Percentiles rank a stretch among this genome's conserved stretches.
These are phyloP conservation scores for Aurifilum marmelostoma DNA, from an alignment of 2,329 filamentous ascomycete species.

Conservation along the genomic window DNA sequence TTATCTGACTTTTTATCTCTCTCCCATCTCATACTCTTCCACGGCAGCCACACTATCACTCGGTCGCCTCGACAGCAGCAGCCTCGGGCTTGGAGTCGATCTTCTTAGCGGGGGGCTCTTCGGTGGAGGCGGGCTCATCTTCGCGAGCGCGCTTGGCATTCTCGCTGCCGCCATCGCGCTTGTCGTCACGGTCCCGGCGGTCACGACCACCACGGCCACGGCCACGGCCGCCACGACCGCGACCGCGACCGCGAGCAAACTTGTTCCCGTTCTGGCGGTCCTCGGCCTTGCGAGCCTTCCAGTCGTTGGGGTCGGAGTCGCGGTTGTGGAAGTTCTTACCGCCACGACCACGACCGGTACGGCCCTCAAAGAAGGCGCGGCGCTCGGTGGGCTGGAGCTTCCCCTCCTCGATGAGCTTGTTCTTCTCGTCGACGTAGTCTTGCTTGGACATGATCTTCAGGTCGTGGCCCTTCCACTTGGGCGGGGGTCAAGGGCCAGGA, in stretches of 20 bases:
- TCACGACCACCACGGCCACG: slow-evolving; percentile 41
- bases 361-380: slow-evolving; percentile 52
- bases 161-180: slow-evolving; percentile 40
- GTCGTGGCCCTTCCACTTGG: slow-evolving; percentile 80
- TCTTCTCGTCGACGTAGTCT: slow-evolving; percentile 81
- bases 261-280: slow-evolving; percentile 65
- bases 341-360: slow-evolving; percentile 38
- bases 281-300: slow-evolving; percentile 66
- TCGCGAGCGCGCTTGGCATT: slow-evolving; percentile 60
- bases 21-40: background rate
- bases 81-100: slow-evolving; percentile 55
- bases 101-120: slow-evolving; percentile 63
- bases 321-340: slow-evolving; percentile 42
- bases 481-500: slow-evolving; percentile 78
- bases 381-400: slow-evolving; percentile 63
- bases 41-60: slow-evolving; percentile 12
- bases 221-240: slow-evolving; percentile 45
- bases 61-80: slow-evolving; percentile 31
- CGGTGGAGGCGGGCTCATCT: slow-evolving; percentile 45
- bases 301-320: slow-evolving; percentile 56
- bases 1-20: slow-evolving; percentile 6
- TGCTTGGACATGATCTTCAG: slow-evolving; percentile 86
- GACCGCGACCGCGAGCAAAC: slow-evolving; percentile 44
- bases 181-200: slow-evolving; percentile 45
- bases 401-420: slow-evolving; percentile 70